Conservation (phyloP, 75 land plant genomes). For the Pinus taeda region DNA sequence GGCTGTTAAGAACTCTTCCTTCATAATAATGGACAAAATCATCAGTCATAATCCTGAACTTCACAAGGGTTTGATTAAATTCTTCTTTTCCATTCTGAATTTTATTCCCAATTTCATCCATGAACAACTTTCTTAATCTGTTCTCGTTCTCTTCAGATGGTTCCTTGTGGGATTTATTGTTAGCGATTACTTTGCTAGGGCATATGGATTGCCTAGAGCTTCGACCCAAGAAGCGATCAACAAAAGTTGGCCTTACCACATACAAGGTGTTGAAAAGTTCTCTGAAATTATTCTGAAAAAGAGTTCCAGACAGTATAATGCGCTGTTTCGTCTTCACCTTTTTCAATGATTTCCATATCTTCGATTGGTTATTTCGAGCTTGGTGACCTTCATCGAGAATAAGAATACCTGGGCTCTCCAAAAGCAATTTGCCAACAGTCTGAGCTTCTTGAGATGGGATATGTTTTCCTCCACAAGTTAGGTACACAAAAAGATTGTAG, state of each 20-base stretch:
- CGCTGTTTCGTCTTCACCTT: conserved; percentile 51
- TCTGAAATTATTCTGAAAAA: conserved; percentile 85
- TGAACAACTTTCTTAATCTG: conserved; percentile 14
- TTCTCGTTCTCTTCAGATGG: conserved; percentile 9
- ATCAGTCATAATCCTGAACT: conserved; percentile 36
- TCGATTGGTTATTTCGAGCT: conserved; percentile 44
- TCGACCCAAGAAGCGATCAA: neutral
- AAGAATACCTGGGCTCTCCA: conserved; percentile 55
- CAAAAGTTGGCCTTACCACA: conserved; percentile 62
- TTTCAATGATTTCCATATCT: conserved; percentile 42
- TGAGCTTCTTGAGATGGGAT: neutral
- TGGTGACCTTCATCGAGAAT: conserved; percentile 88
- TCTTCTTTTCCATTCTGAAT: conserved; percentile 27
- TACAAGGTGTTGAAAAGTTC: conserved; percentile 73
- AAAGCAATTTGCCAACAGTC: conserved; percentile 36
- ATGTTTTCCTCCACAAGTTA: conserved; percentile 22
- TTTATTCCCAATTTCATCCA: conserved; percentile 33
- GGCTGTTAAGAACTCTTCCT: conserved; percentile 49
- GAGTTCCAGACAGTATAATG: conserved; percentile 84
- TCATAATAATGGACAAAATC: conserved; percentile 70
- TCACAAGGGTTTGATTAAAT: conserved; percentile 24
- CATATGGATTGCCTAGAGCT: neutral
- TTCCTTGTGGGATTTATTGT: neutral
- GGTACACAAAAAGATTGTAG: conserved; percentile 46
- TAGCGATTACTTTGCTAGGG: neutral